These are phyloP conservation scores for Lactifluus hygrophoroides DNA, from an alignment of 768 basidiomycete species.

Conservation along the genomic window DNA sequence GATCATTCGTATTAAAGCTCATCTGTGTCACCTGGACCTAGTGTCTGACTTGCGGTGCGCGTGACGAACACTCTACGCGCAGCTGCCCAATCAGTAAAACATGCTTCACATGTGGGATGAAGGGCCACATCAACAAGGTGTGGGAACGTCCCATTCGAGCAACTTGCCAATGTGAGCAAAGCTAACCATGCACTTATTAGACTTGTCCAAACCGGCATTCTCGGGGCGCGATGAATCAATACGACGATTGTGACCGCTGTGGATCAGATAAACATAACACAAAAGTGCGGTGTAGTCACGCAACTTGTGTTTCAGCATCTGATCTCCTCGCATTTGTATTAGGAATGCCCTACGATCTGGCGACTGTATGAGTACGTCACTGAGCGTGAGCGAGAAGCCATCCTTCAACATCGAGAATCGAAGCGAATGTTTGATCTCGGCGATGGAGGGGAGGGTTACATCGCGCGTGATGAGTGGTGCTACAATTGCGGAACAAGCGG, in stretches of 20 bases:
- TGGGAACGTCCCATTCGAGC: constrained; percentile 18
- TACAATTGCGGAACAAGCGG: constrained; percentile 69
- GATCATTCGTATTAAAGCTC: not conserved
- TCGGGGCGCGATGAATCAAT: constrained; percentile 25
- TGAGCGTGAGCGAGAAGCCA: constrained; percentile 40
- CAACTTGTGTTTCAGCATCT: not conserved
- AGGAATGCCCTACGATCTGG: constrained; percentile 86
- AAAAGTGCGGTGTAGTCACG: constrained; percentile 38
- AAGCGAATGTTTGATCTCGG: constrained; percentile 47
- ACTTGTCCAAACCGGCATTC: constrained; percentile 60
- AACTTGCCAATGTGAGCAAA: not conserved
- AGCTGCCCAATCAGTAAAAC: constrained; percentile 76
- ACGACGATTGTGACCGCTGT: constrained; percentile 60
- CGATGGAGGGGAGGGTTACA: constrained; percentile 71
- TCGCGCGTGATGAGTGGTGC: constrained; percentile 69
- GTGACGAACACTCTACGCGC: constrained; percentile 69
- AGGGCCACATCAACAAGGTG: constrained; percentile 69
- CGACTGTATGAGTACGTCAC: constrained; percentile 66
- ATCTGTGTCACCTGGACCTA: constrained; percentile 23
- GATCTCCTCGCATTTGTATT: not conserved
- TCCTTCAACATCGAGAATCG: constrained; percentile 38
- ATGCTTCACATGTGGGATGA: constrained; percentile 77
- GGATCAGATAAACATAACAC: constrained; percentile 53
- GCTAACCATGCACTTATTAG: constrained; percentile 33
- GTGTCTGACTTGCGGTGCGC: constrained; percentile 77